phyloP scores from a whole-genome alignment of 306 rosid genomes.

The Lagenaria siceraria region DNA sequence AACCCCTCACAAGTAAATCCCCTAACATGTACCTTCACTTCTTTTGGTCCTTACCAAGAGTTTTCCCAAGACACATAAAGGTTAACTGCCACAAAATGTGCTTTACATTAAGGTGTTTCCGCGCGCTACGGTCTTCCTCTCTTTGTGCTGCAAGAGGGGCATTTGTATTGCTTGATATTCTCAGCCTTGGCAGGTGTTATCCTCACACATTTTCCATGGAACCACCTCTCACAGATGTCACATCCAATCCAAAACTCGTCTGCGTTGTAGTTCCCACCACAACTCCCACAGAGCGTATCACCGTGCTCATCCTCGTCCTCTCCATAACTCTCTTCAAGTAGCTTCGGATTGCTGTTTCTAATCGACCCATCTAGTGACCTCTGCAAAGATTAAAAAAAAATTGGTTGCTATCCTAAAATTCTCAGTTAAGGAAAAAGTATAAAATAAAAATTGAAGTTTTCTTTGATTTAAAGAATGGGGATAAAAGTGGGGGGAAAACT shows the following conservation, averaged over 20 bases:
- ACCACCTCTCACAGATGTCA: slow-evolving; percentile 56
- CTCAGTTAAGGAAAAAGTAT: background rate
- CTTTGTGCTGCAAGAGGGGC: slow-evolving; percentile 44
- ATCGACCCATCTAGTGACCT: slow-evolving; percentile 34
- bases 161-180: slow-evolving; percentile 37
- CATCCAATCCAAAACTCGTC: slow-evolving; percentile 59
- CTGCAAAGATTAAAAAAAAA: slow-evolving; percentile 16
- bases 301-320: slow-evolving; percentile 41
- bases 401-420: slow-evolving; percentile 2
- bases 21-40: slow-evolving; percentile 10
- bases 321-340: slow-evolving; percentile 27
- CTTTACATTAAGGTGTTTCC: background rate
- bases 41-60: background rate
- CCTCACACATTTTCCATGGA: slow-evolving; percentile 52
- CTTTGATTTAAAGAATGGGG: background rate
- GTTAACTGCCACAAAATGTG: slow-evolving; percentile 8
- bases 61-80: background rate
- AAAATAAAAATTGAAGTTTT: background rate
- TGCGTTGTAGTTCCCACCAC: slow-evolving; percentile 39
- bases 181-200: slow-evolving; percentile 49
- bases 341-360: slow-evolving; percentile 30
- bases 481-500: background rate
- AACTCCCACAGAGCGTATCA: slow-evolving; percentile 49
- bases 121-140: slow-evolving; percentile 21
- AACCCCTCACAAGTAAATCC: slow-evolving; percentile 1